These are phyloP conservation scores for Medicago lupulina DNA, from an alignment of 306 rosid species.

Conservation along the genomic window DNA sequence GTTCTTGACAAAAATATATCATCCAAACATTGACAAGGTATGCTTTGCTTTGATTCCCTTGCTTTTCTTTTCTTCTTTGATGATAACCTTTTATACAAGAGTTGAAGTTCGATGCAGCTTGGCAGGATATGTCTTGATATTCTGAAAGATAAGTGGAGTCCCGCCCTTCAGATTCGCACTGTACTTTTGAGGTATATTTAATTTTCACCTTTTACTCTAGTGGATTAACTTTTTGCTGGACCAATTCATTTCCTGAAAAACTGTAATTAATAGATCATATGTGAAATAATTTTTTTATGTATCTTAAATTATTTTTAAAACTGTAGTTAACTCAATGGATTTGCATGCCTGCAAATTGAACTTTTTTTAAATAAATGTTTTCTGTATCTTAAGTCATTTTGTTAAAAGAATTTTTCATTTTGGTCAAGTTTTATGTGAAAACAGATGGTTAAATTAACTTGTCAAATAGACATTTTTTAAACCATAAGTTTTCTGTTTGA, in stretches of 20 bases:
- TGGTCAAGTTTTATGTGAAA: background rate
- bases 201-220: constrained; percentile 10
- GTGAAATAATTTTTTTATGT: no score
- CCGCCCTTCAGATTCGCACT: constrained; percentile 91
- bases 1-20: constrained; percentile 94
- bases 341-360: no score
- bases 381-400: background rate
- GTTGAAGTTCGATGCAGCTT: constrained; percentile 55
- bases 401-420: background rate
- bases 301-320: no score
- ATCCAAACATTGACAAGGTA: constrained; percentile 98
- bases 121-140: constrained; percentile 95
- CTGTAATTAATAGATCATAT: background rate
- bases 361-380: no score
- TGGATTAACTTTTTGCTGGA: background rate
- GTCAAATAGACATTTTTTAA: background rate
- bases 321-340: no score
- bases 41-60: constrained; percentile 29
- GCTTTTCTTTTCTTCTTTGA: constrained; percentile 6
- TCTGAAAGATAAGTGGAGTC: constrained; percentile 94
- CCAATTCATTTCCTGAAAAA: constrained; percentile 31
- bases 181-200: constrained; percentile 81
- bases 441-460: background rate
- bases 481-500: background rate
- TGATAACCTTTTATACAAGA: constrained; percentile 29